Percentiles rank a stretch among this genome's conserved stretches.
These are phyloP conservation scores for Elongisporangium undulatum DNA, from an alignment of 352 stramenopile species.

Conservation along the genomic window DNA sequence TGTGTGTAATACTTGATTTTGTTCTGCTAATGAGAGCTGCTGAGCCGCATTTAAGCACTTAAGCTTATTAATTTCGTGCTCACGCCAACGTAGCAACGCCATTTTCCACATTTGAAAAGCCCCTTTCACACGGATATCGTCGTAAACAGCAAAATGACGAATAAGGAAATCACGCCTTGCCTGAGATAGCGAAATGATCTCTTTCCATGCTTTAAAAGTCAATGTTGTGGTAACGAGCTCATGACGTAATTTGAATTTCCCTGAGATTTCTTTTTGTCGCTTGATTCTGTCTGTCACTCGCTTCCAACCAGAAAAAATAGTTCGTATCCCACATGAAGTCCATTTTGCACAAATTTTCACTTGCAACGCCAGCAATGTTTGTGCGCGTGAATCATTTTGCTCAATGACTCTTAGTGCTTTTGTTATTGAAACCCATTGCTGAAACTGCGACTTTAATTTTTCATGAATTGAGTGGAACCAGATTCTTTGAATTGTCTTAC, in stretches of 20 bases:
- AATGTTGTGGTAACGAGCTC: neutral
- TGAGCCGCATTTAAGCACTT: neutral
- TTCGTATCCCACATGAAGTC: neutral
- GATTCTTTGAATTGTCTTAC: slow-evolving; percentile 26
- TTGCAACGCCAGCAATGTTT: slow-evolving; percentile 23
- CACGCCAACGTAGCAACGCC: neutral
- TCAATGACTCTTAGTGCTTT: neutral
- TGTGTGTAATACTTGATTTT: neutral
- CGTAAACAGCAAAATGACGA: neutral
- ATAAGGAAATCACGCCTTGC: neutral
- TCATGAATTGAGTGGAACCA: slow-evolving; percentile 32
- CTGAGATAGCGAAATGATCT: neutral
- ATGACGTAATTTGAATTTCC: neutral
- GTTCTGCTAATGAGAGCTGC: neutral
- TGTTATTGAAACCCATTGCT: slow-evolving; percentile 14
- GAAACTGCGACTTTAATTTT: slow-evolving; percentile 29
- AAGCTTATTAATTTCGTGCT: neutral
- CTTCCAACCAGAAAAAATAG: neutral
- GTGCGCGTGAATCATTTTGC: slow-evolving; percentile 1
- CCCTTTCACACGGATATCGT: neutral
- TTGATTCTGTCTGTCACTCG: neutral
- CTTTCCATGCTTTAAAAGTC: neutral
- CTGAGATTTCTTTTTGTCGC: neutral
- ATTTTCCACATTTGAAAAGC: neutral
- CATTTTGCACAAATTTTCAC: slow-evolving; percentile 29